Conservation (phyloP, 2,329 filamentous ascomycete species). For the Daldinia sp. region DNA sequence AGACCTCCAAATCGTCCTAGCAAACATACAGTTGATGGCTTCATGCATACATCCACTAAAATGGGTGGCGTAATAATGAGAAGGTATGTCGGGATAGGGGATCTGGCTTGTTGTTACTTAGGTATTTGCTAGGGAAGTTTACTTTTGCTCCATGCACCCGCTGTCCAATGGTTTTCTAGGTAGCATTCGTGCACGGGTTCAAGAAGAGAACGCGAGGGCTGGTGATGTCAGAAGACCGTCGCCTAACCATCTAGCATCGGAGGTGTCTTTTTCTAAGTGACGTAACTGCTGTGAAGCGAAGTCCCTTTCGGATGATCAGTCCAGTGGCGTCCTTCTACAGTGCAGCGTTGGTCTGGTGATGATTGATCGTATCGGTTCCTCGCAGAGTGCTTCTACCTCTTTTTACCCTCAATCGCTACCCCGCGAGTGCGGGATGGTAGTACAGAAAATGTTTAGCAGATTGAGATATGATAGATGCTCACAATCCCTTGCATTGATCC, state of each 20-base stretch:
- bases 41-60: constrained; percentile 27
- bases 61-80: constrained; percentile 27
- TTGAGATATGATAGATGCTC: constrained; percentile 37
- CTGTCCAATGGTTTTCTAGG: constrained; percentile 22
- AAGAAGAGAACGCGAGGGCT: constrained; percentile 11
- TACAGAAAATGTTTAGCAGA: constrained; percentile 31
- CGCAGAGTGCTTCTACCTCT: constrained; percentile 22
- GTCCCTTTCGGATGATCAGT: constrained; percentile 21
- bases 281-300: constrained; percentile 29
- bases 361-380: constrained; percentile 29
- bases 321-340: constrained; percentile 25
- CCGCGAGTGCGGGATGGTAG: constrained; percentile 31
- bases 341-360: constrained; percentile 30
- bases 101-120: constrained; percentile 18
- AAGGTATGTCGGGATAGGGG: constrained; percentile 20
- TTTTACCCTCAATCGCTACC: constrained; percentile 12
- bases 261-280: constrained; percentile 24
- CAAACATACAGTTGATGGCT: constrained; percentile 26
- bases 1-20: constrained; percentile 8
- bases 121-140: constrained; percentile 11
- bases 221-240: constrained; percentile 34
- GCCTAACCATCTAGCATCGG: constrained; percentile 17
- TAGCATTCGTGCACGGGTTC: constrained; percentile 9
- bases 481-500: constrained; percentile 35
- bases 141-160: constrained; percentile 15